Evolutionary conservation across 2,329 filamentous ascomycete genomes (phyloP), one percentile per base, ranked within the genome.

Genomic region (Penicillium sp.): DNA sequence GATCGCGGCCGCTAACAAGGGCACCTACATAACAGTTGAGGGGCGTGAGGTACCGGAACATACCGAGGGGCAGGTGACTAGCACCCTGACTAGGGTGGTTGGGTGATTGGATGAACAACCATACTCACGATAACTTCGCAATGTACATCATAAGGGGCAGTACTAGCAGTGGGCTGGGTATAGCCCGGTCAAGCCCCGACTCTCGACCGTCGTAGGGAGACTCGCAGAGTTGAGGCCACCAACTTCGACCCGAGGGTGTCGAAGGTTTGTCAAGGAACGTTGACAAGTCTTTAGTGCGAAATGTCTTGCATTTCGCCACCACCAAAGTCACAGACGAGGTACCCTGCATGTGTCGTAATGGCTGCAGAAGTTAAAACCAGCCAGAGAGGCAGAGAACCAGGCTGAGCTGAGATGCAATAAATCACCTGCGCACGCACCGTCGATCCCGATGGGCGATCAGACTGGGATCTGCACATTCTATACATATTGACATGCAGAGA

Each of bases 341-440:
- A 37, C 43, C 56, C 57, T 60, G 49, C 54, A 57, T 51, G 52
- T 58, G 55, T 43, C 38, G 52, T 61, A 53, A 55, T 61, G 59
- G 56, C 59, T 52, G 60, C 49, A 61, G 35, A 58, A 22, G 19
- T 22, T 22, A 22, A 22, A 22, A 59, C 54, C 59, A 59, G 65
- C 60, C 63, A 67, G 58, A 67, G 58, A 67, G 64, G 62, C 37
- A 45, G 11, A 30, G 60, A 33, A 33, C 56, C 59, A 57, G 65
- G 62, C 65, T 68, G 60, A 68, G 66, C 64, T 65, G 62, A 65
- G 57, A 67, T 57, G 65, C 55, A 67, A 63, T 57, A 59, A 58
- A 67, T 69, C 60, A 66, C 60, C 58, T 64, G 65, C 64, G 55
- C 61, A 66, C 55, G 65, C 62, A 64, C 46, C 45, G 65, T 65